A percentile compares a stretch with the other conserved stretches of the same genome.
phyloP scores from a whole-genome alignment of 805 yeast species.

The Metschnikowia arizonensis region DNA sequence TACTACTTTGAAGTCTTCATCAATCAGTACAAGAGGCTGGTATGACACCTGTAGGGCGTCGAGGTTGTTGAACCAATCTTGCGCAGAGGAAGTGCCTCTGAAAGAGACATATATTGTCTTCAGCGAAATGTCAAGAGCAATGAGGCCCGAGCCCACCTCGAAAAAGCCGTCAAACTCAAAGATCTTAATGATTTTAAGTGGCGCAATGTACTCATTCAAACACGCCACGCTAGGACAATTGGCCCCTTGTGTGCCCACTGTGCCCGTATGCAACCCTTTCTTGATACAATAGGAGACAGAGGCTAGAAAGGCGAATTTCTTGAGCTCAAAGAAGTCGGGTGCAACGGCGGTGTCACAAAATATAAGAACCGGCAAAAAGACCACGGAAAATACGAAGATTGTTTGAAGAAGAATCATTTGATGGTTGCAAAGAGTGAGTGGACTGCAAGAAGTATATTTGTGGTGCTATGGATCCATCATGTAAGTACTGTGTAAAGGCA shows the following conservation, averaged over 20 bases:
- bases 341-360: not conserved
- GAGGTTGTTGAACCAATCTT: conserved; percentile 63
- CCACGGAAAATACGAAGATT: not conserved
- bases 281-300: conserved; percentile 38
- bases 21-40: conserved; percentile 37
- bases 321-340: conserved; percentile 23
- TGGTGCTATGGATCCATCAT: not conserved
- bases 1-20: conserved; percentile 6
- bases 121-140: conserved; percentile 45
- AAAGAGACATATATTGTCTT: conserved; percentile 48
- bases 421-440: not conserved
- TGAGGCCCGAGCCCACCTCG: conserved; percentile 51
- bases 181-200: conserved; percentile 36
- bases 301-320: conserved; percentile 32
- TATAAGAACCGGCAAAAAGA: not conserved
- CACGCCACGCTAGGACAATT: conserved; percentile 28
- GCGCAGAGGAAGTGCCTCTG: conserved; percentile 59
- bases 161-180: conserved; percentile 41
- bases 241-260: conserved; percentile 19
- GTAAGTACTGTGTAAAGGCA: conserved; percentile 1
- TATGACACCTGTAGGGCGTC: conserved; percentile 45
- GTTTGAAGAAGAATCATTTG: not conserved
- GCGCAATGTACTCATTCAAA: conserved; percentile 14
- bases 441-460: not conserved
- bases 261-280: conserved; percentile 25